Evolutionary conservation across 257 asterid genomes (phyloP).

Genomic region (Solanum pimpinellifolium): DNA sequence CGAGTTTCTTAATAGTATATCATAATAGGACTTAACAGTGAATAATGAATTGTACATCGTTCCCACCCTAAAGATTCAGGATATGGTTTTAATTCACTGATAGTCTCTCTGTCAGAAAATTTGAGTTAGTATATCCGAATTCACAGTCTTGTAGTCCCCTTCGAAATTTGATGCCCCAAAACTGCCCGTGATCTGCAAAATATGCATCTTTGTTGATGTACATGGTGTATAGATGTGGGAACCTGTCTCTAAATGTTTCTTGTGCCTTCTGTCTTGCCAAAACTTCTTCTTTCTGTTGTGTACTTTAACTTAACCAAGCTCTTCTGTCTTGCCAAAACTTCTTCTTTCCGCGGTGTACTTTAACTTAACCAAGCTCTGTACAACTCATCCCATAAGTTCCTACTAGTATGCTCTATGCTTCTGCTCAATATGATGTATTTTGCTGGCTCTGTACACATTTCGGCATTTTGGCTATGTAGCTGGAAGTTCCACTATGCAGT

Average conservation of each 20-base stretch:
- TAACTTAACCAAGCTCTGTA: background rate
- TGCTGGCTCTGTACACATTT: background rate
- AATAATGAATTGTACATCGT: background rate
- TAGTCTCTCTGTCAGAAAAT: background rate
- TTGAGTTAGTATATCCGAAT: background rate
- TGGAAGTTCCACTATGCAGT: background rate
- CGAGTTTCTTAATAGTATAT: background rate
- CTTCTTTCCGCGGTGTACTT: background rate
- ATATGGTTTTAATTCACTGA: background rate
- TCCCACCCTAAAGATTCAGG: background rate
- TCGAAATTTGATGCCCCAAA: background rate
- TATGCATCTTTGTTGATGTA: background rate
- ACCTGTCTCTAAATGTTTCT: background rate
- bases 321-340: too few species aligned
- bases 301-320: too few species aligned
- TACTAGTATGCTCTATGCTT: background rate
- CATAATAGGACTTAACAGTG: background rate
- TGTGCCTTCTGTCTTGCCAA: background rate
- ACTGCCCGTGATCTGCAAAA: background rate
- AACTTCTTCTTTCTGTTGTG: background rate
- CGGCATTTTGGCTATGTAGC: background rate
- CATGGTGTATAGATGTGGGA: background rate
- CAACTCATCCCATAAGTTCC: background rate
- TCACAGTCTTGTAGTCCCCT: background rate
- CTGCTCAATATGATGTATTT: background rate